Evolutionary conservation across 1,284 basidiomycete species (phyloP), one percentile per base, ranked within the genome.

Genomic region (Coniferiporia weirii): DNA sequence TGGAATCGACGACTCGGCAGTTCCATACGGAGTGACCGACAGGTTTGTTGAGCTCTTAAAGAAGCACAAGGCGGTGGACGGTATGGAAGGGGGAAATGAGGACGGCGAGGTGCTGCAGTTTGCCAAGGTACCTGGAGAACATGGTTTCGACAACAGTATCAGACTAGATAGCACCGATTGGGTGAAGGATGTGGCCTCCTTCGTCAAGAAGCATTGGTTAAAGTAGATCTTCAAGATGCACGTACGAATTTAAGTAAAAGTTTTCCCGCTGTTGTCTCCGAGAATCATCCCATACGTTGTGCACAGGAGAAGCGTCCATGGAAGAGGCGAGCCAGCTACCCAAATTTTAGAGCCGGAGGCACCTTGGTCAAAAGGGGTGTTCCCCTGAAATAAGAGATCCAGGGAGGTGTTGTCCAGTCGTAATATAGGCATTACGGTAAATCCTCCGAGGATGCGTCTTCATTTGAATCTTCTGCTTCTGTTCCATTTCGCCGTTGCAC

Each of bases 151-250:
- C 8, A 43, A 20, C 12, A 54, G 56, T 17, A 17, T 56, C 19
- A 27, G 38, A 43, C 17, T 53, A 8, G 54, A 46, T 3, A 43
- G 49, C 40, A 47, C 36, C n/a, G 59, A 56, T 46, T 60, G 59
- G 59, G 38, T 52, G 49, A 52, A 45, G 48, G 50, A 60, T 8
- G 13, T 22, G 19, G 17, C 46, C 1, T 20, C 38, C 1, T 60
- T 60, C 35, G 48, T 56, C 10, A 54, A 56, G 54, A 52, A 35
- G 44, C 43, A 56, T 22, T 60, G 59, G 59, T 19, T 60, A 27
- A 46, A 22, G 8, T 56, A 34, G 19, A 47, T n/a, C 17, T n/a
- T n/a, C 17, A 17, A 46, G 9, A 19, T 46, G 12, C 1, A 15
- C 4, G 17, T 46, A 46, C 17, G 8, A n/a, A 6, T 46, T 13